Evolutionary conservation across 768 basidiomycete species (phyloP).

Genomic region (Boletus speciosus): DNA sequence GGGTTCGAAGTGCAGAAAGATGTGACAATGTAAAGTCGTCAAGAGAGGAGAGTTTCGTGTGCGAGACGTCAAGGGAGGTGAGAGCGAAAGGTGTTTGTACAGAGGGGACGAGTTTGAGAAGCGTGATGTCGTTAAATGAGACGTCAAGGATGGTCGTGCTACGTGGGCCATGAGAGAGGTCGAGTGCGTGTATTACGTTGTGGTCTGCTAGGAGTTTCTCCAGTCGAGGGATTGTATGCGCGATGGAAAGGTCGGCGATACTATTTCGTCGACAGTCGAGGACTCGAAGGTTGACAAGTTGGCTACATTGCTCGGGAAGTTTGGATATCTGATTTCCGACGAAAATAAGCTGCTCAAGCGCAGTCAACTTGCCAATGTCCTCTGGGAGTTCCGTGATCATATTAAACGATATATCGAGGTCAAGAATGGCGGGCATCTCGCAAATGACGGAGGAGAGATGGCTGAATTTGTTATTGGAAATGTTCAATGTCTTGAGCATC

Average conservation of each 20-base stretch:
- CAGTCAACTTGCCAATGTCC: constrained; percentile 64
- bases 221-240: constrained; percentile 68
- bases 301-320: constrained; percentile 60
- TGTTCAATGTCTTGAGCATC: constrained; percentile 73
- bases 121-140: constrained; percentile 87
- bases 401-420: constrained; percentile 96
- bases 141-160: constrained; percentile 61
- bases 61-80: constrained; percentile 78
- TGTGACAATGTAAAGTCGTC: constrained; percentile 71
- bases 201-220: constrained; percentile 72
- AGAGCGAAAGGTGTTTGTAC: constrained; percentile 51
- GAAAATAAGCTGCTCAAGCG: constrained; percentile 70
- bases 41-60: constrained; percentile 82
- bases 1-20: constrained; percentile 62
- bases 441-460: constrained; percentile 71
- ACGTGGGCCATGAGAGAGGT: constrained; percentile 67
- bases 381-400: constrained; percentile 77
- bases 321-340: constrained; percentile 80
- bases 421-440: constrained; percentile 66
- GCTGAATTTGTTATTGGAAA: constrained; percentile 94
- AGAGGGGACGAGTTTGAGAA: constrained; percentile 58
- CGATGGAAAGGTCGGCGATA: constrained; percentile 69
- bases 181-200: constrained; percentile 78
- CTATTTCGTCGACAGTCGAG: constrained; percentile 87
- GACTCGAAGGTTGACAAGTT: constrained; percentile 56